Conservation (phyloP, 352 stramenopile species). For the Nothophytophthora sp. region DNA sequence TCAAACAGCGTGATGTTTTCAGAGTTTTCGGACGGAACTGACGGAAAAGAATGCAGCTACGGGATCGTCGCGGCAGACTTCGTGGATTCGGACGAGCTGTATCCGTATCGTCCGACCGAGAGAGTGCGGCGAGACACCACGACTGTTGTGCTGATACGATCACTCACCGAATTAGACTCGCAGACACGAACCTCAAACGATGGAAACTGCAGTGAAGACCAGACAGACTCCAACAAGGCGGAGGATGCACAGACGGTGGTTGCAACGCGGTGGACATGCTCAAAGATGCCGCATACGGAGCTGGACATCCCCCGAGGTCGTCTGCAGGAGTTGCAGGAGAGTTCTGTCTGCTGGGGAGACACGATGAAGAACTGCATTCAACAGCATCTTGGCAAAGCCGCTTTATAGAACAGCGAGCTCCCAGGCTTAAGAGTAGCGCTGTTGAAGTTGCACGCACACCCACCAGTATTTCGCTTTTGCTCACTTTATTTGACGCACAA, state of each 20-base stretch:
- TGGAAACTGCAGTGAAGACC: too few species aligned
- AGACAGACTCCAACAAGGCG: slow-evolving; percentile 1
- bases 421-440: too few species aligned
- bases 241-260: slow-evolving; percentile 21
- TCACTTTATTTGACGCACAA: too few species aligned
- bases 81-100: slow-evolving; percentile 42
- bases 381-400: slow-evolving; percentile 4
- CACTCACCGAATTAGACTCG: neutral
- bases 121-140: slow-evolving; percentile 35
- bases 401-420: slow-evolving; percentile 8
- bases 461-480: too few species aligned
- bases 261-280: slow-evolving; percentile 18
- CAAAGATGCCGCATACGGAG: slow-evolving; percentile 6
- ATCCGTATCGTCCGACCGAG: slow-evolving; percentile 31
- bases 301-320: slow-evolving; percentile 12
- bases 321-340: slow-evolving; percentile 14
- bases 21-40: slow-evolving; percentile 1
- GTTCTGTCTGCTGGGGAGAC: slow-evolving; percentile 17
- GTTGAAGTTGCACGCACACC: too few species aligned
- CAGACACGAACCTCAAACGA: too few species aligned
- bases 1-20: slow-evolving; percentile 20
- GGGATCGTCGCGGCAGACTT: slow-evolving; percentile 19
- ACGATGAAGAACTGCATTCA: slow-evolving; percentile 24
- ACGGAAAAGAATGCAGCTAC: neutral
- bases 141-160: slow-evolving; percentile 12